Base-by-base conservation (phyloP, 23 red algal genomes). In the Chondrus crispus region DNA sequence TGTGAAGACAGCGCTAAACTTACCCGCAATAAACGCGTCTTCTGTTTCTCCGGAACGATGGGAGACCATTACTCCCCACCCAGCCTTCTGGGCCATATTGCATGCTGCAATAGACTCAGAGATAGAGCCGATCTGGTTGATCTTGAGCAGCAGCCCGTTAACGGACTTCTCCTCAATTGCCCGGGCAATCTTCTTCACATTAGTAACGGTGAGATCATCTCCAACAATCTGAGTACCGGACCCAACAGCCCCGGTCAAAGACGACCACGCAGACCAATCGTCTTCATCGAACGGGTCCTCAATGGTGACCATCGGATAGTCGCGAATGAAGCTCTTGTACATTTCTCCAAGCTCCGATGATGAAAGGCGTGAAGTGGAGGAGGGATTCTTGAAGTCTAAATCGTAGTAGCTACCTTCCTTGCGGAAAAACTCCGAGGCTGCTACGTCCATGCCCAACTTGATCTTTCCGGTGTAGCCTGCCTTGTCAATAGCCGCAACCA, bases 231-330 rank as follows among this genome's bases (percentile, higher is more conserved):
- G 96, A 43, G 88, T 85, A 28, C 70, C 46, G 26, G 68, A 44
- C 30, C 93, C 96, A 50, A 98, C 71, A 38, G 24, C 72, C 20
- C 52, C 85, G 2, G 96, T 98, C 58, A 98, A 75, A 46, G 79
- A 68, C 6, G 96, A 94, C 58, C 82, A 98, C 4, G 88, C 94
- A 36, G 39, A 39, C 63, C 91, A 98, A 51, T 98, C 96, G 75
- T 98, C 96, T 64, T 98, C 91, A 77, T 98, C 87, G 58, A 98
- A 98, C 12, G 96, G 96, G 73, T 98, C 96, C 68, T 98, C 96
- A 37, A 98, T 87, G 22, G 96, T 95, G 54, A 98, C 93, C 81
- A 98, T 90, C 33, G 96, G 96, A 54, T 95, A 95, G 49, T 93
- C 48, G 24, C 39, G 35, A 28, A 90, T 74, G 69, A 98, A 95